A percentile compares a stretch with the other conserved stretches of the same genome.
Conservation (phyloP, 164 flowering plant species). For the Vitis riparia region DNA sequence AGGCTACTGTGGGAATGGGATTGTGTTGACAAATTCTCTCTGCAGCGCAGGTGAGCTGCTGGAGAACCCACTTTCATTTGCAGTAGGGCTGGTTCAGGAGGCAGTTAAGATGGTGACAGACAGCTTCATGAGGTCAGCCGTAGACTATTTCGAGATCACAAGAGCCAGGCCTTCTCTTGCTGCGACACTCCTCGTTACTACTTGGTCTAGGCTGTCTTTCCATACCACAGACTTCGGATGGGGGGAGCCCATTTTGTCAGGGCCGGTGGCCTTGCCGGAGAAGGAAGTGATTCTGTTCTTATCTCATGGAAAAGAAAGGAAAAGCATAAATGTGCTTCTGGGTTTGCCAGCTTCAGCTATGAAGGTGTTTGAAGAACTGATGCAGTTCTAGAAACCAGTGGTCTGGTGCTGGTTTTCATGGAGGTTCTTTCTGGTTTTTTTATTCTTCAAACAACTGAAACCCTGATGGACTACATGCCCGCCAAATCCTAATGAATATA, state of each 20-base stretch:
- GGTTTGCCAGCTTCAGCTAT: conserved; percentile 90
- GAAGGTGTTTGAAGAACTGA: conserved; percentile 59
- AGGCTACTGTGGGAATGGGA: conserved; percentile 83
- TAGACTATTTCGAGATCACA: conserved; percentile 79
- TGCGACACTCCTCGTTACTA: conserved; percentile 72
- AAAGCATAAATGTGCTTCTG: conserved; percentile 73
- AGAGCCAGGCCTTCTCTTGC: conserved; percentile 76
- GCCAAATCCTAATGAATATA: not conserved
- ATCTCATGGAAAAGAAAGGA: conserved; percentile 68
- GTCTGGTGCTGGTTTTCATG: not conserved
- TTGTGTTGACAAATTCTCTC: conserved; percentile 71
- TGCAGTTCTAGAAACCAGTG: conserved; percentile 30
- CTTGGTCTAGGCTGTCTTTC: conserved; percentile 85
- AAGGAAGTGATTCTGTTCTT: conserved; percentile 79
- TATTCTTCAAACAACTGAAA: not conserved
- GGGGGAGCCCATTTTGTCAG: conserved; percentile 82
- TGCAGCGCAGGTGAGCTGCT: conserved; percentile 57
- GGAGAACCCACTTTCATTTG: conserved; percentile 56
- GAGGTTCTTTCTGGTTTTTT: not conserved
- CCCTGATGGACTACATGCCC: too few species aligned
- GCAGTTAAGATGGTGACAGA: conserved; percentile 65
- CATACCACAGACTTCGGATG: conserved; percentile 83
- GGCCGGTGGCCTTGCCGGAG: conserved; percentile 84
- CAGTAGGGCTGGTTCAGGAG: conserved; percentile 57
- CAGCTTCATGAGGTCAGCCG: conserved; percentile 78